Conservation (phyloP, 768 basidiomycete genomes). For the Russula sp. region DNA sequence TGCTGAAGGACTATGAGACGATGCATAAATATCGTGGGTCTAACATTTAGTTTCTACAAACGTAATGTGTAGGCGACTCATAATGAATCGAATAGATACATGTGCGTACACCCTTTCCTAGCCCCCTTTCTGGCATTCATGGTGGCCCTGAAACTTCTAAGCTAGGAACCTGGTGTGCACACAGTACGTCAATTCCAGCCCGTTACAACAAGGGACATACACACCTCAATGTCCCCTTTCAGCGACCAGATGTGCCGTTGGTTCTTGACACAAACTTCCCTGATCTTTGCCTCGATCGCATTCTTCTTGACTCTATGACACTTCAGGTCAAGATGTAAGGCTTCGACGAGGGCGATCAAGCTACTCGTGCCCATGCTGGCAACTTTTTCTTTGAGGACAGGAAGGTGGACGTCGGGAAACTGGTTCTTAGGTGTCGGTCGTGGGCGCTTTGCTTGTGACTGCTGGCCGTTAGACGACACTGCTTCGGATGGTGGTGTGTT, state of each 20-base stretch:
- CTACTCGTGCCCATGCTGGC: conserved; percentile 51
- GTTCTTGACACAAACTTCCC: conserved; percentile 69
- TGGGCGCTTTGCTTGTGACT: conserved; percentile 25
- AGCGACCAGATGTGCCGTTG: conserved; percentile 70
- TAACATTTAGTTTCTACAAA: not conserved
- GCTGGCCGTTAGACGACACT: conserved; percentile 17
- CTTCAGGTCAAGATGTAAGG: conserved; percentile 62
- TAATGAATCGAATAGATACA: conserved; percentile 4
- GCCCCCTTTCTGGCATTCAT: not conserved
- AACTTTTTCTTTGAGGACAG: conserved; percentile 56
- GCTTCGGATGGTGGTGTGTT: conserved; percentile 13
- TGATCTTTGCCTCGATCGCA: conserved; percentile 72
- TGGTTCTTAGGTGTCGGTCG: conserved; percentile 38
- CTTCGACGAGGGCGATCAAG: conserved; percentile 61
- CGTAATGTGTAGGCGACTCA: not conserved
- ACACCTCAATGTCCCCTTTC: conserved; percentile 30
- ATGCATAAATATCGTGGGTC: conserved; percentile 1
- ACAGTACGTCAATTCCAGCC: not conserved
- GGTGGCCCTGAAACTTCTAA: not conserved
- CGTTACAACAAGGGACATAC: not conserved
- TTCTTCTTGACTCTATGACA: conserved; percentile 75
- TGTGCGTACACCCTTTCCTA: not conserved
- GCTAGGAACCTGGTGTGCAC: not conserved
- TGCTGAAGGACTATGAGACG: not conserved
- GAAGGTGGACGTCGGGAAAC: conserved; percentile 64